Conservation (phyloP, 768 basidiomycete species). For the Nidularia sp. region DNA sequence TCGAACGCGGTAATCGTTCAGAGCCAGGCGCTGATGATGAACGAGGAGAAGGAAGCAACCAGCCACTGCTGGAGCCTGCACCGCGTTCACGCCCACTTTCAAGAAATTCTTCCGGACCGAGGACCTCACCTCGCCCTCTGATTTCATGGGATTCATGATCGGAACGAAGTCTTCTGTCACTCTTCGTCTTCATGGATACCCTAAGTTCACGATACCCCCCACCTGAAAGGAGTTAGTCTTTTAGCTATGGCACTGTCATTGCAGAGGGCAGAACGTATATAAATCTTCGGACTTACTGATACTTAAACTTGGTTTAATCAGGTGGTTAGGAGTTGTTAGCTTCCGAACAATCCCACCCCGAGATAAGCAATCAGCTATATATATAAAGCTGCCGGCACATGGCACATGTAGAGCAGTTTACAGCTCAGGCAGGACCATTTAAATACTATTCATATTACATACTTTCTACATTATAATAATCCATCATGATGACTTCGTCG, state of each 20-base stretch:
- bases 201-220: neutral
- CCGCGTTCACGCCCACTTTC: slow-evolving; percentile 17
- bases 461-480: neutral
- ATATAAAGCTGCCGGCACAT: too few species aligned
- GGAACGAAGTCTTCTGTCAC: neutral
- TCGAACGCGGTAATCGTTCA: slow-evolving; percentile 16
- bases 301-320: too few species aligned
- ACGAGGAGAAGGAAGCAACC: neutral
- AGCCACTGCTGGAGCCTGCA: neutral
- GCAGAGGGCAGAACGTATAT: too few species aligned
- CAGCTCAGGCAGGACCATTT: too few species aligned
- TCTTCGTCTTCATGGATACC: neutral
- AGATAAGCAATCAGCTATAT: too few species aligned
- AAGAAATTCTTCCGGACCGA: slow-evolving; percentile 16
- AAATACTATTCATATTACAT: too few species aligned
- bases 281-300: too few species aligned
- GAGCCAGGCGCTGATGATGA: neutral
- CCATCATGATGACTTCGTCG: slow-evolving; percentile 23
- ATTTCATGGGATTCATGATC: slow-evolving; percentile 9
- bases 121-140: slow-evolving; percentile 13
- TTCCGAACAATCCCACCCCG: too few species aligned
- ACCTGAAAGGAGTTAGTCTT: too few species aligned
- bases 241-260: too few species aligned
- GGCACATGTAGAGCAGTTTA: too few species aligned
- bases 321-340: too few species aligned